A percentile compares a stretch with the other conserved stretches of the same genome.
These are phyloP conservation scores for Solanum sparsipilum DNA, from an alignment of 257 asterid species.

Conservation along the genomic window DNA sequence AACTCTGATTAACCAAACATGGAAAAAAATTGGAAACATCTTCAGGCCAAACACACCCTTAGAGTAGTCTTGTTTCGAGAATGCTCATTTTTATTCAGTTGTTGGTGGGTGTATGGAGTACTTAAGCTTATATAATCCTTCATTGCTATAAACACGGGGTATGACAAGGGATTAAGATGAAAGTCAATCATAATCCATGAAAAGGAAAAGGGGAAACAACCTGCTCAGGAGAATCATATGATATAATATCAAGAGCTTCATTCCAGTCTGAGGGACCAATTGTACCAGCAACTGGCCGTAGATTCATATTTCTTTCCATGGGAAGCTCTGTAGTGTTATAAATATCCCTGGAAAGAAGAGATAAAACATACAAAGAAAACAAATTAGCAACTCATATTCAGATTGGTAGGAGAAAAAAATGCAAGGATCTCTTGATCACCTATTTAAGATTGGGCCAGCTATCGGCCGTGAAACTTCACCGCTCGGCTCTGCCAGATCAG, in stretches of 20 bases:
- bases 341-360: conserved; percentile 47
- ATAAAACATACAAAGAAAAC: neutral
- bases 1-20: neutral
- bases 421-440: conserved; percentile 30
- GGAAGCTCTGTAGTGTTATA: conserved; percentile 55
- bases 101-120: neutral
- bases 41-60: neutral
- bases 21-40: neutral
- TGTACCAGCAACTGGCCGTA: conserved; percentile 39
- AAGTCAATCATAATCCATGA: neutral
- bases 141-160: neutral
- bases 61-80: neutral
- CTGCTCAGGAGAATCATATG: conserved; percentile 93
- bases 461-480: conserved; percentile 69
- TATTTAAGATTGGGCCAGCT: conserved; percentile 44
- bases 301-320: conserved; percentile 47
- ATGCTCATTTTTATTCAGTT: neutral
- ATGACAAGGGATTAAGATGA: neutral
- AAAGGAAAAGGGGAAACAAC: conserved; percentile 21
- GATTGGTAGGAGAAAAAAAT: neutral
- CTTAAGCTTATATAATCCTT: neutral
- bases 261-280: conserved; percentile 89
- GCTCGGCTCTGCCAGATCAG: conserved; percentile 89
- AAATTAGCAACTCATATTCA: neutral
- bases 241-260: conserved; percentile 79